A percentile compares a stretch with the other conserved stretches of the same genome.
These are phyloP conservation scores for Saitozyma sp. DNA, from an alignment of 768 basidiomycete genomes.

Conservation along the genomic window DNA sequence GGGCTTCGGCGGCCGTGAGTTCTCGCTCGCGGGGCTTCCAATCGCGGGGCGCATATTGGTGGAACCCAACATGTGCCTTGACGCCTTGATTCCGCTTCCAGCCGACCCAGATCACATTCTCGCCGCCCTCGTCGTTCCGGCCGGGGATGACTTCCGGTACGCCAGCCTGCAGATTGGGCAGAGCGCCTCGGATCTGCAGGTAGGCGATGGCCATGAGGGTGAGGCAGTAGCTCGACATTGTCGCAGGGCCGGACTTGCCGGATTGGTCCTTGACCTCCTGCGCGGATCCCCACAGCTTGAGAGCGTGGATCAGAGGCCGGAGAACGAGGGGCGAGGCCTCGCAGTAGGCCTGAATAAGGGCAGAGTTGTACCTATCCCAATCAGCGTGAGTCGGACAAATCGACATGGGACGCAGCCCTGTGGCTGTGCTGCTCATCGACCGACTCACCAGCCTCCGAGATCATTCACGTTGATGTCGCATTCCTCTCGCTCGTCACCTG, in stretches of 20 bases:
- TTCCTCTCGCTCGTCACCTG: conserved; percentile 9
- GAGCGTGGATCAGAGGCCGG: conserved; percentile 47
- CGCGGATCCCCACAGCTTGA: conserved; percentile 45
- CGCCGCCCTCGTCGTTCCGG: conserved; percentile 20
- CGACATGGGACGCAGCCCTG: background rate
- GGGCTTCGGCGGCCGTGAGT: conserved; percentile 33
- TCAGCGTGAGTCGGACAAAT: conserved; percentile 2
- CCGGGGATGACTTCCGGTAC: conserved; percentile 19
- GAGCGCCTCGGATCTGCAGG: conserved; percentile 38
- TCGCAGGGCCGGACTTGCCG: conserved; percentile 35
- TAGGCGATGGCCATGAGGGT: conserved; percentile 50
- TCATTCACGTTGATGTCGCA: conserved; percentile 51
- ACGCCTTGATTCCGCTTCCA: conserved; percentile 43
- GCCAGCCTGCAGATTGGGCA: conserved; percentile 48
- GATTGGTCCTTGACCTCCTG: conserved; percentile 48
- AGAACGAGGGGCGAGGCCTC: conserved; percentile 41
- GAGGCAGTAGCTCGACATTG: conserved; percentile 49
- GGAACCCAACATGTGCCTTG: conserved; percentile 33
- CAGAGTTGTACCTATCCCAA: conserved; percentile 41
- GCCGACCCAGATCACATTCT: conserved; percentile 40
- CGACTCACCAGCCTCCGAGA: conserved; percentile 45
- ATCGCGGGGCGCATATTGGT: conserved; percentile 6
- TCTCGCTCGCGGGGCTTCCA: conserved; percentile 26
- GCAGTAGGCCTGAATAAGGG: conserved; percentile 47
- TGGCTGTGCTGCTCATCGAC: background rate